Percentiles rank a stretch among this genome's conserved stretches.
Evolutionary conservation across 495 filamentous ascomycete species (phyloP).

Genomic region (Pseudevernia furfuracea): DNA sequence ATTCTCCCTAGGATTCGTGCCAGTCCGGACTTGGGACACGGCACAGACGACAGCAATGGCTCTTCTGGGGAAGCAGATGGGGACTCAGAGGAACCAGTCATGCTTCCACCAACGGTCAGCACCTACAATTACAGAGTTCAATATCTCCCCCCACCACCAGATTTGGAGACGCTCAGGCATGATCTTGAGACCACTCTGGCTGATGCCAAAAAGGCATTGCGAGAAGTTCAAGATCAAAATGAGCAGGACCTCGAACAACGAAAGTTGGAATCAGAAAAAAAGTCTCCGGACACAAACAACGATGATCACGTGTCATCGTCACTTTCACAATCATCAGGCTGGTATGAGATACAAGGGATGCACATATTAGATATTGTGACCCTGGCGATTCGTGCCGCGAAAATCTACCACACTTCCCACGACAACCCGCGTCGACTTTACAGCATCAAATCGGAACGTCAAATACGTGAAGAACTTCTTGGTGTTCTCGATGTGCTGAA

Average conservation of each 20-base stretch:
- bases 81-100: conserved; percentile 55
- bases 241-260: conserved; percentile 28
- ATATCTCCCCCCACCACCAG: conserved; percentile 77
- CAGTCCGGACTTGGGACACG: conserved; percentile 28
- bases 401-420: conserved; percentile 88
- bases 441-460: conserved; percentile 72
- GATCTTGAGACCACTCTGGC: conserved; percentile 63
- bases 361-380: conserved; percentile 88
- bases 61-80: conserved; percentile 44
- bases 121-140: conserved; percentile 88
- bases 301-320: conserved; percentile 21
- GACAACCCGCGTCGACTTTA: conserved; percentile 75
- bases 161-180: conserved; percentile 64
- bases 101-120: conserved; percentile 92
- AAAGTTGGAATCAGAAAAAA: conserved; percentile 28
- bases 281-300: conserved; percentile 27
- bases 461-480: conserved; percentile 73
- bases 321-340: conserved; percentile 44
- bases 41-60: conserved; percentile 51
- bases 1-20: conserved; percentile 14
- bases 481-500: conserved; percentile 83
- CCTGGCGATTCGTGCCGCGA: conserved; percentile 86
- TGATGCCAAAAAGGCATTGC: conserved; percentile 57
- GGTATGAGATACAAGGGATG: conserved; percentile 83
- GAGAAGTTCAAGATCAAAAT: conserved; percentile 33